Percentiles rank a stretch among this genome's conserved stretches.
Evolutionary conservation across 2,329 filamentous ascomycete genomes (phyloP).

Genomic region (Hypoxylon sp.): DNA sequence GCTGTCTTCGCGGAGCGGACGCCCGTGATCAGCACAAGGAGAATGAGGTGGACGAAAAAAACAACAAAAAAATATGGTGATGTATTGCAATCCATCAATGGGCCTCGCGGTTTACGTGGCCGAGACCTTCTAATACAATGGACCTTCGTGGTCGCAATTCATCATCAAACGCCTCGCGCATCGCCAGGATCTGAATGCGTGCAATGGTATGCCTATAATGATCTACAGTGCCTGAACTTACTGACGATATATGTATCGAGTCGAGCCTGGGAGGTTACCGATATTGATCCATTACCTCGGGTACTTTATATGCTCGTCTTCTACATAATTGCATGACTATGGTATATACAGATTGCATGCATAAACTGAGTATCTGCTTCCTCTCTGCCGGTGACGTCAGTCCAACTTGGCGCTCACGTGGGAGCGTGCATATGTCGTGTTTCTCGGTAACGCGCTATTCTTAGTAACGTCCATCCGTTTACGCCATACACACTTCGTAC

Average conservation of each 20-base stretch:
- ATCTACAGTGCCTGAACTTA: too few relatives aligned
- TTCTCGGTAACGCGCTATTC: slow-evolving; percentile 5
- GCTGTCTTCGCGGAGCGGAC: slow-evolving; percentile 8
- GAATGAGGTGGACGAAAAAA: slow-evolving; percentile 20
- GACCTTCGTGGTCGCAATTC: slow-evolving; percentile 40
- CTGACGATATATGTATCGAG: too few relatives aligned
- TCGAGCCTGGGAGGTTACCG: too few relatives aligned
- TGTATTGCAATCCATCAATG: slow-evolving; percentile 38
- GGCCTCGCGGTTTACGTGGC: slow-evolving; percentile 21
- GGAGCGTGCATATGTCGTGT: slow-evolving; percentile 13
- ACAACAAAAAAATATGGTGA: slow-evolving; percentile 39
- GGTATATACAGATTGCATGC: too few relatives aligned
- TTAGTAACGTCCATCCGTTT: slow-evolving; percentile 7
- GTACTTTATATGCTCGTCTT: too few relatives aligned
- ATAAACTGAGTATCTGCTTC: too few relatives aligned
- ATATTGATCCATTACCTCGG: too few relatives aligned
- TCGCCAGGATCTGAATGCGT: too few relatives aligned
- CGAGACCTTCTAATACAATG: slow-evolving; percentile 39
- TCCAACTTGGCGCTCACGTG: slow-evolving; percentile 18
- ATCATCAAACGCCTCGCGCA: slow-evolving; percentile 36
- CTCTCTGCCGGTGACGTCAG: slow-evolving; percentile 19
- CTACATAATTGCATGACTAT: too few relatives aligned
- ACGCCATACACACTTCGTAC: too few relatives aligned
- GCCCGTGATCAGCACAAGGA: slow-evolving; percentile 9
- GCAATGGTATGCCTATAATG: too few relatives aligned